Base-by-base conservation (phyloP, 768 basidiomycete species). In the Butyriboletus loyo region DNA sequence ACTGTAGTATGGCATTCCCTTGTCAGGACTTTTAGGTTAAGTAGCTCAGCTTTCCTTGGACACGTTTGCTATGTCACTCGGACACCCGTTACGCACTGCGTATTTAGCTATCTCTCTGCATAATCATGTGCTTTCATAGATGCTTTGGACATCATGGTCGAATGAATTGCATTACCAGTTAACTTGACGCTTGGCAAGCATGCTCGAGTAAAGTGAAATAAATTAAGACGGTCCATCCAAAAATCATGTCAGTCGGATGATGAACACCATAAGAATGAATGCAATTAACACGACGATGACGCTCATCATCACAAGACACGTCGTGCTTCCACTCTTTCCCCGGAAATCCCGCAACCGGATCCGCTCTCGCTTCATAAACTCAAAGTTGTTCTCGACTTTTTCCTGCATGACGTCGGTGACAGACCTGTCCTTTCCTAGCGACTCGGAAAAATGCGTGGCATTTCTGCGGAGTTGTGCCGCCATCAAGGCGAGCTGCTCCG, bases 401-500 rank as follows among this genome's bases (percentile, higher is more conserved):
- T 78, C 75, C 56, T 85, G 78, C 13, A 90, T 81, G 10, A 76
- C 74, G 28, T 83, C 81, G 2, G 97, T 67, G 8, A 93, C 77
- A 0, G 75, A 74, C 60, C 87, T 83, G 68, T 98, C 95, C 50
- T 85, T 85, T 37, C 74, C 84, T 1, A 98, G 73, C 11, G 84
- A 75, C 5, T 77, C 75, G 5, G 87, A 80, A 65, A 98, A 95
- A 60, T 92, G 83, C 0, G 86, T 66, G 0, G 92, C 86, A 58
- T 96, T 96, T 22, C 82, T 77, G 61, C 89, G 90, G 45, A 98
- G 82, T 65, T 93, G 92, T 10, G 83, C 75, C 1, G 92, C 92
- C 95, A 98, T 98, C 50, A 82, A 69, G 1, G 84, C 85, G 24
- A 95, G 81, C 61, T 91, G 86, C 9, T 75, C 74, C 0, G 88